phyloP scores from a whole-genome alignment of 345 rosid species.

The Abelmoschus esculentus region DNA sequence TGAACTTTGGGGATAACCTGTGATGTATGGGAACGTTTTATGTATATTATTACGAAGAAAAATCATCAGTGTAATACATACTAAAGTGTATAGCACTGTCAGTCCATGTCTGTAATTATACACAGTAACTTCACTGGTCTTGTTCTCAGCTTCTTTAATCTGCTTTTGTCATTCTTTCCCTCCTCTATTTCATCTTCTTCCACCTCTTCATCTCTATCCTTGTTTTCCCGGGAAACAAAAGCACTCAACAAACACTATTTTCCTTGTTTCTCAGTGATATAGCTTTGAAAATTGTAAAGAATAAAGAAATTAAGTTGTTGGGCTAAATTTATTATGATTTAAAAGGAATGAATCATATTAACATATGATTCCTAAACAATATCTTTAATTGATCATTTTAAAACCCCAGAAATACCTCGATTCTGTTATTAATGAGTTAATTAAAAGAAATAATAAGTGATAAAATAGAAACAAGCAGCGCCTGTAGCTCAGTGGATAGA shows the following conservation, averaged over 20 bases:
- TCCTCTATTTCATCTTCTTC: not conserved
- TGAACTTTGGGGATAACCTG: not conserved
- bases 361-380: no score
- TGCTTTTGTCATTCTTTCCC: slow-evolving; percentile 20
- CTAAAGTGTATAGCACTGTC: not conserved
- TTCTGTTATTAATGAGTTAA: not conserved
- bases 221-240: not conserved
- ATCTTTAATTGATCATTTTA: not conserved
- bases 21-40: not conserved
- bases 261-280: no score
- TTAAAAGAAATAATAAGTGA: no score
- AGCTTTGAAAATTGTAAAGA: no score
- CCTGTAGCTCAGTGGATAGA: slow-evolving; percentile 99
- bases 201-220: not conserved
- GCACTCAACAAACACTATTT: no score
- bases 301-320: no score
- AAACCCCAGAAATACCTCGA: not conserved
- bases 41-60: not conserved
- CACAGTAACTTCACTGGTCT: slow-evolving; percentile 6
- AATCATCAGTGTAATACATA: not conserved
- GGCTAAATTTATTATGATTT: no score
- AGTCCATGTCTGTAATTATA: not conserved
- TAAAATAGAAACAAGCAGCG: slow-evolving; percentile 22
- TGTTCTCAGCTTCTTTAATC: slow-evolving; percentile 48
- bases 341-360: no score